Percentiles rank a stretch among this genome's conserved stretches.
phyloP scores from a whole-genome alignment of 495 filamentous ascomycete species.

The Hypoxylon fragiforme region DNA sequence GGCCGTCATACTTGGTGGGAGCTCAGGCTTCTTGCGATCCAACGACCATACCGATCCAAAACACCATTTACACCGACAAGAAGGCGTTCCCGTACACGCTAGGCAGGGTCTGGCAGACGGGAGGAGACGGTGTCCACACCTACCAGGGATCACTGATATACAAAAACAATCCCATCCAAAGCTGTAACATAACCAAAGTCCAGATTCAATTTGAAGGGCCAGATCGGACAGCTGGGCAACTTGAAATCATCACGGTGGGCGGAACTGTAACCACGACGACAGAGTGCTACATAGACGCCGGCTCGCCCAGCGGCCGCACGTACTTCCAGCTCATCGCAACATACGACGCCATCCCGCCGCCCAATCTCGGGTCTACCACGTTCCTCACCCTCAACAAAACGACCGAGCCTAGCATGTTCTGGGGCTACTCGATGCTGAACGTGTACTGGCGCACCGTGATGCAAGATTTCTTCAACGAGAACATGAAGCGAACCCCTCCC shows the following conservation, averaged over 20 bases:
- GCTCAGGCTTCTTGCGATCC: conserved; percentile 33
- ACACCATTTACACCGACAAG: conserved; percentile 38
- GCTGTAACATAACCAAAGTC: conserved; percentile 32
- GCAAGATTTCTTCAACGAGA: conserved; percentile 13
- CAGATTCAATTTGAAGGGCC: conserved; percentile 28
- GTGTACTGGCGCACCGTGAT: conserved; percentile 17
- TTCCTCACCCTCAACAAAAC: conserved; percentile 14
- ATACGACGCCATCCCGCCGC: conserved; percentile 30
- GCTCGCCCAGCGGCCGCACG: conserved; percentile 1
- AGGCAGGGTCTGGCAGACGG: conserved; percentile 27
- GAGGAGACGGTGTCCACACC: not conserved
- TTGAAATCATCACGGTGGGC: conserved; percentile 14
- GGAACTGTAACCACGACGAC: conserved; percentile 15
- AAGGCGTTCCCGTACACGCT: conserved; percentile 36
- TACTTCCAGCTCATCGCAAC: conserved; percentile 33
- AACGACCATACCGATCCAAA: conserved; percentile 28
- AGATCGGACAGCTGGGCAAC: conserved; percentile 22
- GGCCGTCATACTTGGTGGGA: conserved; percentile 38
- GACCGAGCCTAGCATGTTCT: conserved; percentile 3
- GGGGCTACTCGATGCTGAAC: conserved; percentile 12
- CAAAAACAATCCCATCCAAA: conserved; percentile 30
- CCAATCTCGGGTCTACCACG: not conserved
- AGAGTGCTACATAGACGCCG: conserved; percentile 17
- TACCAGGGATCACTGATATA: conserved; percentile 33
- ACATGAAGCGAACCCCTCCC: not conserved